Conservation (phyloP, 805 yeast genomes). For the Sporopachydermia lactativora region DNA sequence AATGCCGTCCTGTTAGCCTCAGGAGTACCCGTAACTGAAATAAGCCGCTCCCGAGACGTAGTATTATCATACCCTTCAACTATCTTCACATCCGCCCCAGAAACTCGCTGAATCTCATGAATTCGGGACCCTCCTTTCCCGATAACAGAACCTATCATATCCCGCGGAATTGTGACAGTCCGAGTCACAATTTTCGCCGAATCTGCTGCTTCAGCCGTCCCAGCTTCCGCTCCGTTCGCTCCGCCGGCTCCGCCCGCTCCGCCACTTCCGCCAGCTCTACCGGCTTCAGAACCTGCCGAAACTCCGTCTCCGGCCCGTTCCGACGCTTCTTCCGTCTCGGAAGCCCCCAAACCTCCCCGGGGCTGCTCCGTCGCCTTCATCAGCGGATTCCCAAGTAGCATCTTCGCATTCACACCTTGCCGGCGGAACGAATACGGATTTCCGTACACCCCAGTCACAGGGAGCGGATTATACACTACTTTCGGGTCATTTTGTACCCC, state of each 20-base stretch:
- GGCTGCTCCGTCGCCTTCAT: not conserved
- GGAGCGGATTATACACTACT: not conserved
- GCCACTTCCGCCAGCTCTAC: not conserved
- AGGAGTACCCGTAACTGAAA: slow-evolving; percentile 14
- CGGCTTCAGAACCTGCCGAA: not conserved
- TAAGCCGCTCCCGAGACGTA: slow-evolving; percentile 12
- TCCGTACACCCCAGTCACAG: slow-evolving; percentile 2
- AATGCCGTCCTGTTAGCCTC: slow-evolving; percentile 16
- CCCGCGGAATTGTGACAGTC: slow-evolving; percentile 43
- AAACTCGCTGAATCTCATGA: slow-evolving; percentile 57
- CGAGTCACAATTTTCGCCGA: not conserved
- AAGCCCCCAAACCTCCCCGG: not conserved
- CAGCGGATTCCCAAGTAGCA: not conserved
- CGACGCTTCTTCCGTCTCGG: not conserved
- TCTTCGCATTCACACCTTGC: not conserved
- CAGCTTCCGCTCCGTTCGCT: not conserved
- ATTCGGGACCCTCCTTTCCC: slow-evolving; percentile 81
- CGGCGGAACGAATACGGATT: not conserved
- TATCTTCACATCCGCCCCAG: slow-evolving; percentile 66
- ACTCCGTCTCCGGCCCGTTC: not conserved
- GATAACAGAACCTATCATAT: slow-evolving; percentile 69
- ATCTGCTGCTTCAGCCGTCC: not conserved
- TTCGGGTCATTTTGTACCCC: not conserved
- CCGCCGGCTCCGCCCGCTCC: too few species aligned
- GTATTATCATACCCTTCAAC: slow-evolving; percentile 23